phyloP scores from a whole-genome alignment of 2,329 filamentous ascomycete species.

The Fusarium sp. region DNA sequence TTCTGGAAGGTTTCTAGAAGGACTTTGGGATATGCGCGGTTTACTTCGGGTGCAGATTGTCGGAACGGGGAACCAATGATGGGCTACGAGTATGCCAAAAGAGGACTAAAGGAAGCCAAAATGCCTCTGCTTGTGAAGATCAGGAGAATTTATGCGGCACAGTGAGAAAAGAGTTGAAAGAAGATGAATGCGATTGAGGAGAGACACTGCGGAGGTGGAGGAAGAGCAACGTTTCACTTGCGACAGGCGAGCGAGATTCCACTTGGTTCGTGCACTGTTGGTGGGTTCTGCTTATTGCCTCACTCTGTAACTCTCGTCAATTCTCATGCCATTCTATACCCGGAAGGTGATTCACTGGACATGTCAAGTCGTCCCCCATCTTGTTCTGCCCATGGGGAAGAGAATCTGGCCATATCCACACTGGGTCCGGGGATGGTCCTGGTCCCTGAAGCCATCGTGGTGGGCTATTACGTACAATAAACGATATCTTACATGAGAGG shows the following conservation, averaged over 20 bases:
- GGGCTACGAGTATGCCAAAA: neutral
- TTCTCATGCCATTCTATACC: neutral
- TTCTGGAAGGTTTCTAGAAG: slow-evolving; percentile 34
- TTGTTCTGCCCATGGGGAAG: slow-evolving; percentile 10
- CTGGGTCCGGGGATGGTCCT: slow-evolving; percentile 21
- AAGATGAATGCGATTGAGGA: neutral
- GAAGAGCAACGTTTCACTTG: slow-evolving; percentile 5
- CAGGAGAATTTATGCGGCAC: neutral
- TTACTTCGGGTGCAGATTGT: slow-evolving; percentile 1
- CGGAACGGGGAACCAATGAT: neutral
- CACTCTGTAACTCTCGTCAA: neutral
- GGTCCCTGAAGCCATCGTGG: slow-evolving; percentile 24
- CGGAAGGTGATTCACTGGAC: neutral
- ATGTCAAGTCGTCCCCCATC: neutral
- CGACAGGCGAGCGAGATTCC: slow-evolving; percentile 9
- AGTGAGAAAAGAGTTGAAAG: neutral
- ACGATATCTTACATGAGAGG: neutral
- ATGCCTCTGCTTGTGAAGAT: neutral
- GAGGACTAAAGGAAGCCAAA: neutral
- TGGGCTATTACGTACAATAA: slow-evolving; percentile 38
- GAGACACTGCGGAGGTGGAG: neutral
- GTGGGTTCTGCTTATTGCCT: slow-evolving; percentile 2
- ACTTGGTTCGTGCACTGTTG: slow-evolving; percentile 7
- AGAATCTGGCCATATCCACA: neutral
- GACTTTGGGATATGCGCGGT: slow-evolving; percentile 1